A percentile compares a stretch with the other conserved stretches of the same genome.
Evolutionary conservation across 345 rosid genomes (phyloP).

Genomic region (Rhodamnia rubescens): DNA sequence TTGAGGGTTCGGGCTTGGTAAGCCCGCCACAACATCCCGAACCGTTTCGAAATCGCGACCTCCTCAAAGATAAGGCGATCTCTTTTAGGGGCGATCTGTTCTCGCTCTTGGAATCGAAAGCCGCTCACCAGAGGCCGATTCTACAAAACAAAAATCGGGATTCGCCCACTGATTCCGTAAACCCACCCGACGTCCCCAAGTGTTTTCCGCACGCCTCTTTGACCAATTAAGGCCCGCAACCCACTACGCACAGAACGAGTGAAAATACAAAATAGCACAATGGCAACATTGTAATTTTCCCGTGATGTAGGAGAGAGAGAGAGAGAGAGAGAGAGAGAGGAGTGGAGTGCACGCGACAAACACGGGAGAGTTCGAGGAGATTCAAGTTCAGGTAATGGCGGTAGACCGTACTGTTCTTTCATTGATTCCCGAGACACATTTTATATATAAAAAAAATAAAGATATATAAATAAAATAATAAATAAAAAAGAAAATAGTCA

Average conservation of each 20-base stretch:
- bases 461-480: too few relatives aligned
- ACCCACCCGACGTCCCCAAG: too few relatives aligned
- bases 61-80: too few relatives aligned
- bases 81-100: too few relatives aligned
- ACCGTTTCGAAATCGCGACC: not conserved
- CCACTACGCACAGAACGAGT: not conserved
- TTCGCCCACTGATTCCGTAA: too few relatives aligned
- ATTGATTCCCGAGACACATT: constrained; percentile 14
- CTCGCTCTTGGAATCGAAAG: too few relatives aligned
- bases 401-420: not conserved
- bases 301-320: not conserved
- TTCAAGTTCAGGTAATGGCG: not conserved
- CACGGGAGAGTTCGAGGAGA: constrained; percentile 7
- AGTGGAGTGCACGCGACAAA: constrained; percentile 22
- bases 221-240: too few relatives aligned
- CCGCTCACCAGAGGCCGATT: too few relatives aligned
- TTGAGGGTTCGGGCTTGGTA: not conserved
- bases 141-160: too few relatives aligned
- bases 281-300: not conserved
- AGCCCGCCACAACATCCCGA: accelerated
- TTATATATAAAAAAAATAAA: not conserved
- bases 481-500: not conserved
- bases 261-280: too few relatives aligned
- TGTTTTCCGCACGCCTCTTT: too few relatives aligned
- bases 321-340: not conserved